phyloP scores from a whole-genome alignment of 106 monocot species.

The Xerophyta viscosa region DNA sequence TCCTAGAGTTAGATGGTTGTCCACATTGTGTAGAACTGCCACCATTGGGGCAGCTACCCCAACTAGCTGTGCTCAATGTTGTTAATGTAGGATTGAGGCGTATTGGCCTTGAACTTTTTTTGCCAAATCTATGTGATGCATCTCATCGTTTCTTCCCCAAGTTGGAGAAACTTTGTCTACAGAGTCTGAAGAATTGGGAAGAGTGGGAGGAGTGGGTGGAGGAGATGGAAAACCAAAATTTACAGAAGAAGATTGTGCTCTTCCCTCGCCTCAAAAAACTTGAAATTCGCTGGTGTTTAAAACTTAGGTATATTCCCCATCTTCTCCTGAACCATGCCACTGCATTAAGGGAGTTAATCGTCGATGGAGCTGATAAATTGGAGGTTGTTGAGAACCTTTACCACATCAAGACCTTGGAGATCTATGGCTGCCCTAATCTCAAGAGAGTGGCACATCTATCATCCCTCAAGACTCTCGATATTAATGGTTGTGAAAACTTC shows the following conservation, averaged over 20 bases:
- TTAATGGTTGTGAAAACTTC: not conserved
- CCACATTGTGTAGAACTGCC: conserved; percentile 2
- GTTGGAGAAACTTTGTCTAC: not conserved
- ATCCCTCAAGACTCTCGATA: not conserved
- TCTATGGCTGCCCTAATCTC: not conserved
- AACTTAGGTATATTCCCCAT: conserved; percentile 10
- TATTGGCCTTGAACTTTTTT: conserved; percentile 7
- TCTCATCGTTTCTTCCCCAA: not conserved
- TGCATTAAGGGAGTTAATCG: not conserved
- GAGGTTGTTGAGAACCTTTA: not conserved
- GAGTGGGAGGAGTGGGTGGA: conserved; percentile 2
- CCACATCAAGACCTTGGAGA: not conserved
- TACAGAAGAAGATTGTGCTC: not conserved
- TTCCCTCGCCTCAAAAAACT: not conserved
- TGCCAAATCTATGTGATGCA: not conserved
- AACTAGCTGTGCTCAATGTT: conserved; percentile 6
- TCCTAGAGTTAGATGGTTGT: not conserved
- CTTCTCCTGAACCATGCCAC: conserved; percentile 1
- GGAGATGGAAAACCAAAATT: not conserved
- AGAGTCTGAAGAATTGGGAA: not conserved
- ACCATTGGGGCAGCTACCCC: conserved; percentile 8
- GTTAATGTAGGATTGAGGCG: not conserved
- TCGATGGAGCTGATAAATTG: not conserved
- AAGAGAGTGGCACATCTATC: conserved; percentile 1
- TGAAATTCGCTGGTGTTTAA: not conserved